phyloP scores from a whole-genome alignment of 495 filamentous ascomycete species.

The Penicillium psychrofluorescens region DNA sequence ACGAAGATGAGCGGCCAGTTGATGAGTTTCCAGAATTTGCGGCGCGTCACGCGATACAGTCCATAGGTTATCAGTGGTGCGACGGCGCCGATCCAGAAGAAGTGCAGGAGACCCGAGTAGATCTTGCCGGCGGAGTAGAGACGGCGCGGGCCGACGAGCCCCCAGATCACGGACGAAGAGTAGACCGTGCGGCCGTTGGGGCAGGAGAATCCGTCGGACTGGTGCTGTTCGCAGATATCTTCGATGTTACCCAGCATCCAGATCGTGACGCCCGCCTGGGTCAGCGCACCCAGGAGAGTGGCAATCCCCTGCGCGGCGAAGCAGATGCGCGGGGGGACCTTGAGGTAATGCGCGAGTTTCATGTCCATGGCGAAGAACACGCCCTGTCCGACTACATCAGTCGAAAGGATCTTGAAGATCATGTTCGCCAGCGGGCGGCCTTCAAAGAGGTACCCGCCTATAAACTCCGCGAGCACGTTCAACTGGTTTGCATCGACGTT shows the following conservation, averaged over 20 bases:
- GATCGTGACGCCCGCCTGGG: constrained; percentile 64
- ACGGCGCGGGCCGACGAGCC: constrained; percentile 69
- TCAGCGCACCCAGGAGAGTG: constrained; percentile 65
- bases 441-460: constrained; percentile 47
- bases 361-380: constrained; percentile 81
- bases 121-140: constrained; percentile 37
- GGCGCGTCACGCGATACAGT: constrained; percentile 33
- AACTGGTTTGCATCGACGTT: constrained; percentile 65
- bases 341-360: constrained; percentile 74
- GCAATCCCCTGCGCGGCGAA: constrained; percentile 63
- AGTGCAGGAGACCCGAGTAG: constrained; percentile 61
- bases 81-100: constrained; percentile 65
- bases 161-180: constrained; percentile 81
- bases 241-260: constrained; percentile 75
- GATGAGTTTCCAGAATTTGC: constrained; percentile 16
- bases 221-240: constrained; percentile 65
- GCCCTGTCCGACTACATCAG: constrained; percentile 75
- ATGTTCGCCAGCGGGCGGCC: constrained; percentile 86
- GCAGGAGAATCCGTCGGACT: constrained; percentile 76
- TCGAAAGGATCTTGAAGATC: constrained; percentile 62
- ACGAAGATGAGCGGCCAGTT: constrained; percentile 23
- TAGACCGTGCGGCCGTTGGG: constrained; percentile 82
- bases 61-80: constrained; percentile 61
- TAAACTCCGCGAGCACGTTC: constrained; percentile 52
- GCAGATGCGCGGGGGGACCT: constrained; percentile 62